phyloP scores from a whole-genome alignment of 495 filamentous ascomycete genomes.

The Apodospora peruviana region DNA sequence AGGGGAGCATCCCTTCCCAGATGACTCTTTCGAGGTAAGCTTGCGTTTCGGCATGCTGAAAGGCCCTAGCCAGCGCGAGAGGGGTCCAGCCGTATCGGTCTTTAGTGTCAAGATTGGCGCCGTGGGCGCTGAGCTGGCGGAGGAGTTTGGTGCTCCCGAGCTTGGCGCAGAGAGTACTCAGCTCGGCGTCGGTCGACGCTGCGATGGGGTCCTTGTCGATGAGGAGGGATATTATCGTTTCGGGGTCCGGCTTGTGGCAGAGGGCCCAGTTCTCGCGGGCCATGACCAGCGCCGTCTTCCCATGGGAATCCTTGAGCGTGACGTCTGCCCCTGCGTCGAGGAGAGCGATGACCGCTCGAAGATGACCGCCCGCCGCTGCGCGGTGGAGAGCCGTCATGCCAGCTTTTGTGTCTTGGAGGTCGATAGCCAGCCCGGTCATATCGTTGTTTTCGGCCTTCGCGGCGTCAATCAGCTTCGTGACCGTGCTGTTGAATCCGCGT shows the following conservation, averaged over 20 bases:
- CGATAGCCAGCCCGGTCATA: slow-evolving; percentile 1
- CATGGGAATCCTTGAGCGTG: slow-evolving; percentile 3
- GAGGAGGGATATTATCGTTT: slow-evolving; percentile 14
- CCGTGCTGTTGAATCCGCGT: too few relatives aligned
- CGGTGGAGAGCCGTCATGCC: slow-evolving; percentile 24
- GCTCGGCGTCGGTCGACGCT: slow-evolving; percentile 10
- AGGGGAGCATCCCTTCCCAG: not conserved
- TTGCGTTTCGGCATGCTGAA: not conserved
- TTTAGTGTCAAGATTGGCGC: slow-evolving; percentile 9
- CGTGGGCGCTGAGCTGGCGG: slow-evolving; percentile 4
- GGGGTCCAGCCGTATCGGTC: slow-evolving; percentile 23
- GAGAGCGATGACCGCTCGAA: slow-evolving; percentile 7
- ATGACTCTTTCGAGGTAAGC: not conserved
- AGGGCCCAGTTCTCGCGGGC: slow-evolving; percentile 20
- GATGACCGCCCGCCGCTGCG: slow-evolving; percentile 18
- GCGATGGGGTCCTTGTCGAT: slow-evolving; percentile 6
- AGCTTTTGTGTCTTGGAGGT: slow-evolving; percentile 13
- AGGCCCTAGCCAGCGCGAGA: slow-evolving; percentile 12
- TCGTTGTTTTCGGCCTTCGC: slow-evolving; percentile 9
- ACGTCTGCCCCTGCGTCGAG: slow-evolving; percentile 9
- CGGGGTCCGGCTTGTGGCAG: slow-evolving; percentile 1
- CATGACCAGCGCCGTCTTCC: slow-evolving; percentile 8
- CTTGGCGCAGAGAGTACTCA: slow-evolving; percentile 14
- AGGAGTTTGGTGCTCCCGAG: slow-evolving; percentile 15
- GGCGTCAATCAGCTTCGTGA: too few relatives aligned